Evolutionary conservation across 2,329 filamentous ascomycete genomes (phyloP).

Genomic region (Juglanconis juglandina): DNA sequence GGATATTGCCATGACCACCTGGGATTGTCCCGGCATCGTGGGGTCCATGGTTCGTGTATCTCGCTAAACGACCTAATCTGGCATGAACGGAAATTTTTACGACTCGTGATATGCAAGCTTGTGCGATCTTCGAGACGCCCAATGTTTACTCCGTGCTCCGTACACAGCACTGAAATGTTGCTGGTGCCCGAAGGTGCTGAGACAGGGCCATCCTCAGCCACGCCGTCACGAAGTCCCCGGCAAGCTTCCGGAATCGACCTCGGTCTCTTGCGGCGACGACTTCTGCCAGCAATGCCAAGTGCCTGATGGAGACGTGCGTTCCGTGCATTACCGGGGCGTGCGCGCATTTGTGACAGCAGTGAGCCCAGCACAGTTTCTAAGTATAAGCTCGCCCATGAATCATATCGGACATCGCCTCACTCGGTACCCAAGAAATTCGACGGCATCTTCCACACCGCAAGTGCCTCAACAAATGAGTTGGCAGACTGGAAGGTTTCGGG

Average conservation of each 20-base stretch:
- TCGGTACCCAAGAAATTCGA: background rate
- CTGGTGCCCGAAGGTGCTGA: background rate
- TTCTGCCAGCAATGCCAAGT: background rate
- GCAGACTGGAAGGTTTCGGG: background rate
- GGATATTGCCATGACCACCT: background rate
- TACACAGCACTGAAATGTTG: background rate
- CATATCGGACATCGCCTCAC: background rate
- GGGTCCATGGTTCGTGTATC: background rate
- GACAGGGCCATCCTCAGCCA: background rate
- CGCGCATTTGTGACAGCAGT: background rate
- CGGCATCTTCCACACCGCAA: background rate
- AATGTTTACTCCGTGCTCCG: background rate
- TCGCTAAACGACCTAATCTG: slow-evolving; percentile 16
- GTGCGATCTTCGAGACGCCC: slow-evolving; percentile 10
- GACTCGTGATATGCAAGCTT: slow-evolving; percentile 16
- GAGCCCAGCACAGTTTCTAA: background rate
- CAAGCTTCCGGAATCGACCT: too few relatives aligned
- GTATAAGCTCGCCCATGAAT: background rate
- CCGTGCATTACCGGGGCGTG: background rate
- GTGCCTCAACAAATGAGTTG: background rate
- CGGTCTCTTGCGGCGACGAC: background rate
- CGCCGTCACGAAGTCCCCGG: background rate
- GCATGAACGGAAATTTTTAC: slow-evolving; percentile 17
- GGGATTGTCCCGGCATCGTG: background rate
- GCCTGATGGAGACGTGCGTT: background rate